phyloP scores from a whole-genome alignment of 1,284 basidiomycete species.

The Leccinum subrobustum region DNA sequence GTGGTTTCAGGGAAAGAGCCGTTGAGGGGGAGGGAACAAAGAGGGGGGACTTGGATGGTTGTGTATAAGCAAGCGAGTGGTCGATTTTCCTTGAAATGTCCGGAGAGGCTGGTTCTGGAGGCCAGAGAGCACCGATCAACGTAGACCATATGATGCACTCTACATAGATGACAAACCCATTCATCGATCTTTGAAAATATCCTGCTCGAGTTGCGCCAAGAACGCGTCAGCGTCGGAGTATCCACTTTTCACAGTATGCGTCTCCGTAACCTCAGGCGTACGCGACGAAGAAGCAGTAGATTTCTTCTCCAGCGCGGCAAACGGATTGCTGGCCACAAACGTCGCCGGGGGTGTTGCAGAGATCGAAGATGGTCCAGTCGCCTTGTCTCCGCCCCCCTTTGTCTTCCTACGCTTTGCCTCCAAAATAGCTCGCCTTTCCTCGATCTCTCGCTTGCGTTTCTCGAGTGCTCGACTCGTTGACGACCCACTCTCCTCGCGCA shows the following conservation, averaged over 20 bases:
- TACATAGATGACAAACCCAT: not conserved
- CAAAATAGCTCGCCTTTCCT: slow-evolving; percentile 66
- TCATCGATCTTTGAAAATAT: slow-evolving; percentile 34
- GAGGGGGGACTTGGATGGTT: slow-evolving; percentile 41
- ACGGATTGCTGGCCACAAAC: slow-evolving; percentile 41
- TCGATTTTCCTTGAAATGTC: slow-evolving; percentile 49
- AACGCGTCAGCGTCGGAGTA: slow-evolving; percentile 54
- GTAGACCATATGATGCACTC: not conserved
- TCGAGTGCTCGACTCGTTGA: slow-evolving; percentile 63
- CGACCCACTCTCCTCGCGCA: slow-evolving; percentile 40
- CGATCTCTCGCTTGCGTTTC: slow-evolving; percentile 77
- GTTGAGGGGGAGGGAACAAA: slow-evolving; percentile 34
- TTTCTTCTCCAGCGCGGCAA: slow-evolving; percentile 48
- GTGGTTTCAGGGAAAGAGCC: slow-evolving; percentile 44
- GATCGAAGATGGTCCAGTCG: slow-evolving; percentile 1
- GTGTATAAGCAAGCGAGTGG: slow-evolving; percentile 43
- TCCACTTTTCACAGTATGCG: slow-evolving; percentile 26
- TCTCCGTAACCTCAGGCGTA: slow-evolving; percentile 2
- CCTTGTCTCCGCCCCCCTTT: slow-evolving; percentile 4
- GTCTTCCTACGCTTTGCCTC: slow-evolving; percentile 43
- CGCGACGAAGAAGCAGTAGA: slow-evolving; percentile 16
- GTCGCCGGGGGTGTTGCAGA: slow-evolving; percentile 3
- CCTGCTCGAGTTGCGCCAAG: slow-evolving; percentile 57
- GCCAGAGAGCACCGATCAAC: slow-evolving; percentile 24
- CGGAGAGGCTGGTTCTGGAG: slow-evolving; percentile 46